A percentile compares a stretch with the other conserved stretches of the same genome.
Evolutionary conservation across 2,329 filamentous ascomycete genomes (phyloP).

Genomic region (Neonectria ditissima): DNA sequence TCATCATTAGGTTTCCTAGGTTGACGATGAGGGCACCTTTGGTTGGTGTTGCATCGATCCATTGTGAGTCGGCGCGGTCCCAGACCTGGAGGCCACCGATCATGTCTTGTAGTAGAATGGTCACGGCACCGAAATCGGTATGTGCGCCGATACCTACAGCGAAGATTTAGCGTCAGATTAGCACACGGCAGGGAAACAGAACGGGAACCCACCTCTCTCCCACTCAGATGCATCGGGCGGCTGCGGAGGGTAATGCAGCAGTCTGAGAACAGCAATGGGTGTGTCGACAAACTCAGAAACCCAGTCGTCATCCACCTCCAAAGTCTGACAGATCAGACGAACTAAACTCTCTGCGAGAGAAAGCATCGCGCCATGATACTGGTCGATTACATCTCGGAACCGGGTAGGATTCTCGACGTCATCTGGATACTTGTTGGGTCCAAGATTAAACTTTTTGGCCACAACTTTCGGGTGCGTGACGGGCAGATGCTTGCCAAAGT

Average conservation of each 20-base stretch:
- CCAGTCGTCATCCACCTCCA: conserved; percentile 12
- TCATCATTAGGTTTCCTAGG: conserved; percentile 63
- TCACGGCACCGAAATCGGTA: conserved; percentile 62
- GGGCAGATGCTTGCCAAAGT: conserved; percentile 16
- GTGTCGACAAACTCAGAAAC: conserved; percentile 17
- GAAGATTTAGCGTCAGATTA: too few relatives aligned
- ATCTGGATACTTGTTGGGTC: conserved; percentile 21
- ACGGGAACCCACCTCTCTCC: conserved; percentile 16
- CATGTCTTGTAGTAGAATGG: conserved; percentile 59
- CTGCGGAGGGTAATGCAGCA: conserved; percentile 24
- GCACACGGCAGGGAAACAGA: too few relatives aligned
- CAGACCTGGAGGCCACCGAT: conserved; percentile 59
- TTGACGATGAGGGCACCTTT: conserved; percentile 63
- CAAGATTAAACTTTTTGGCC: conserved; percentile 16
- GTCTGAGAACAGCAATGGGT: conserved; percentile 20
- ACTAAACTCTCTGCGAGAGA: conserved; percentile 13
- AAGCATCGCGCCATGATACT: conserved; percentile 9
- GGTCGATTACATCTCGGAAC: conserved; percentile 8
- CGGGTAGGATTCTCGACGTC: conserved; percentile 7
- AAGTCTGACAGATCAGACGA: conserved; percentile 8
- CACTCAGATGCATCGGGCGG: conserved; percentile 10
- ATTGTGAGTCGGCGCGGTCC: conserved; percentile 53
- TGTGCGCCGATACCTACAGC: conserved; percentile 55
- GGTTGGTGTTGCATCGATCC: conserved; percentile 56
- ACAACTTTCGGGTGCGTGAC: conserved; percentile 10